phyloP scores from a whole-genome alignment of 345 rosid species.

The Iberis pinnata region DNA sequence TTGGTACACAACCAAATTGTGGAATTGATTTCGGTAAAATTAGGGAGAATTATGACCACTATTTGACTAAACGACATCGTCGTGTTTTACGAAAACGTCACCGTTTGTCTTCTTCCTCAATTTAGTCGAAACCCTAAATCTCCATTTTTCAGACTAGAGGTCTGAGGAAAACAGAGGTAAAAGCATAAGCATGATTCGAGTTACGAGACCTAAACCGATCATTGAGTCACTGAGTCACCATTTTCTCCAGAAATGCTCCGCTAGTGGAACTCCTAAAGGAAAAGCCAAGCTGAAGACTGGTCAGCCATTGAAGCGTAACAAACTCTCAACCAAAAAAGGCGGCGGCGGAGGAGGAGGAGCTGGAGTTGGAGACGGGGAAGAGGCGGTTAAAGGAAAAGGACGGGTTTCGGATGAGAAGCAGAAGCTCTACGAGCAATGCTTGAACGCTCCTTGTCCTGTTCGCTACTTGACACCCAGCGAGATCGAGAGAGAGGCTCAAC shows the following conservation, averaged over 20 bases:
- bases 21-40: too few relatives aligned
- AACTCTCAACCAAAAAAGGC: constrained; percentile 52
- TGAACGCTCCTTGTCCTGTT: constrained; percentile 80
- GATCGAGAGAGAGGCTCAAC: constrained; percentile 60
- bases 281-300: constrained; percentile 53
- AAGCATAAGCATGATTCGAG: constrained; percentile 35
- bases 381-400: constrained; percentile 31
- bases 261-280: constrained; percentile 71
- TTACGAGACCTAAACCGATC: constrained; percentile 33
- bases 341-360: neutral
- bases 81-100: neutral
- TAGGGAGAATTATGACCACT: too few relatives aligned
- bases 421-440: constrained; percentile 56
- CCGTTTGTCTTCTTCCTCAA: constrained; percentile 5
- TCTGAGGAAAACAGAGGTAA: neutral
- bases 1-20: too few relatives aligned
- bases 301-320: constrained; percentile 48
- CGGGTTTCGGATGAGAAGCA: constrained; percentile 42
- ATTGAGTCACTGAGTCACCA: constrained; percentile 32
- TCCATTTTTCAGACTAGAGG: constrained; percentile 7
- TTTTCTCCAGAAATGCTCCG: constrained; percentile 58
- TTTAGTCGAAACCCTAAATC: constrained; percentile 27
- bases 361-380: constrained; percentile 23
- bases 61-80: too few relatives aligned
- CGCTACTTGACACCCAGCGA: constrained; percentile 59